Base-by-base conservation (phyloP, 2,329 filamentous ascomycete genomes). In the Ascosphaera aggregata region DNA sequence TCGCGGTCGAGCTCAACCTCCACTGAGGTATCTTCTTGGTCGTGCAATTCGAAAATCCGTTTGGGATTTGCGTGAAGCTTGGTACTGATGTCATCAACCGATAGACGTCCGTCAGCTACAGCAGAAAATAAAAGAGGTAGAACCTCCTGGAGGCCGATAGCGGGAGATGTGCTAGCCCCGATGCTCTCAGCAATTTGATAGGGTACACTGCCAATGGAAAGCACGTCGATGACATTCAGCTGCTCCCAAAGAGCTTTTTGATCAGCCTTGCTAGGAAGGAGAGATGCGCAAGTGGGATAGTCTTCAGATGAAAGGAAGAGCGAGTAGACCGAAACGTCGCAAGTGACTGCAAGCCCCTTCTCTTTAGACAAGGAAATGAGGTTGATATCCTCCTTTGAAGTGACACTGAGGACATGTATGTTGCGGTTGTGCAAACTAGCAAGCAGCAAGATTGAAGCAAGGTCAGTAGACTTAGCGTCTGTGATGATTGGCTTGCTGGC, bases 311-410 rank as follows among this genome's bases (percentile, higher is more conserved):
- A 75, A 18, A 85, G 64, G 62, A 82, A 85, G 34, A 85, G 64
- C 15, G 75, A 71, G 62, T 80, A 84, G 48, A 85, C 67, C n/a
- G 74, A 77, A 34, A 85, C 78, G 53, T 85, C 79, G 56, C 79
- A 85, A 17, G 79, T 84, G 35, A 85, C 77, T 54, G 76, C 76
- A 42, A 85, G 62, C n/a, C 78, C 78, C 62, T 84, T 85, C 51
- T 73, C 66, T 59, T 85, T 85, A 61, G 76, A 75, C 20, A 85
- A 66, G 5, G 77, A 71, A 49, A 85, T 81, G 39, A 85, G 62
- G 44, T 65, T 69, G 49, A 85, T 82, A 48, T 85, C 79, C 45
- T 84, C 79, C 61, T 76, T 80, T 44, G 73, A 77, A n/a, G 76
- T 81, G 30, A 85, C 76, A 38, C 75, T 80, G 39, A 77, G 80